Evolutionary conservation across 2,329 filamentous ascomycete species (phyloP), one percentile per base, ranked within the genome.

Genomic region (Nemania bipapillata): DNA sequence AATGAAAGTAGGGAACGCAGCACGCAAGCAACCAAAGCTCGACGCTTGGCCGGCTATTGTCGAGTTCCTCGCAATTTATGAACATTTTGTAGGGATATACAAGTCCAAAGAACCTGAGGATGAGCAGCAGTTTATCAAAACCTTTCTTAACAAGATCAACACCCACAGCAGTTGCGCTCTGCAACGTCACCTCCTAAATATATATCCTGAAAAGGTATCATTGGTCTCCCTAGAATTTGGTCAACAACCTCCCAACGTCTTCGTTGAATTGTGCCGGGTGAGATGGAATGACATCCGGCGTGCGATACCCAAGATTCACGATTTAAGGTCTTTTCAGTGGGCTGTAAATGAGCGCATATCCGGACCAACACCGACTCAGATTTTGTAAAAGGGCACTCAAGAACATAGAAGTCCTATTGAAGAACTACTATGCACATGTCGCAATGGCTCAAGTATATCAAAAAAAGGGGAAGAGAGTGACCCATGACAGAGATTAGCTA

Each of bases 91-190:
- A 30, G 59, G 55, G 26, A 63, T 47, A 1, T 75, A 76, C 47
- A 73, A 68, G 40, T 64, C 68, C 2, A 64, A 72, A 45, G 64
- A 60, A 2, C 70, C 72, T 4, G 58, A 67, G 24, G 71, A 65
- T 45, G 70, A 75, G 3, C 20, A 58, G 5, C 45, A 63, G 3
- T 76, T 75, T 42, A 73, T 76, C 58, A 53, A 63, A 45, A 45
- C 61, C 4, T 74, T 71, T 40, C 67, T 76, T 17, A 63, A 61
- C n/a, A 57, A 65, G 17, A 54, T 74, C 40, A 72, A 75, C 26
- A 24, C 57, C 1, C 69, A 65, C 11, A 68, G 68, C 3, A 68
- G 74, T 22, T 73, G 73, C 56, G 63, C 68, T 15, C 57, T 75
- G 1, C 74, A 75, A 58, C 69, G 63, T 35, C 66, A 63, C 30